Conservation (phyloP, 2,329 filamentous ascomycete species). For the Neopestalotiopsis rosae region DNA sequence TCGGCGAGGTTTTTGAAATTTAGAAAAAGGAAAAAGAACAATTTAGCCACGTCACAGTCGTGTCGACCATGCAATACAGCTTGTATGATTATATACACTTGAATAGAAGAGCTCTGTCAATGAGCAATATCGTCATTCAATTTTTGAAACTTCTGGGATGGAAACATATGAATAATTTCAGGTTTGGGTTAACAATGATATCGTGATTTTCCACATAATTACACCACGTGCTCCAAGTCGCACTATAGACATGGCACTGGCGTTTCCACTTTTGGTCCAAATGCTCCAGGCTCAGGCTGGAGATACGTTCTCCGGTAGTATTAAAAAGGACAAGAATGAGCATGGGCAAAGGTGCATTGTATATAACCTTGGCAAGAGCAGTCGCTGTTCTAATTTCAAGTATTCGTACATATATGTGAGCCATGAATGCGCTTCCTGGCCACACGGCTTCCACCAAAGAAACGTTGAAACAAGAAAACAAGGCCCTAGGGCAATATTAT, state of each 20-base stretch:
- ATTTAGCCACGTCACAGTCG: not conserved
- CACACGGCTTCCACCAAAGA: not conserved
- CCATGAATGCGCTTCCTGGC: not conserved
- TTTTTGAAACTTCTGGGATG: too few species aligned
- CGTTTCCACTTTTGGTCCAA: too few species aligned
- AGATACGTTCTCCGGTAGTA: too few species aligned
- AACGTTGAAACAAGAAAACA: not conserved
- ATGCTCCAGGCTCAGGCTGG: too few species aligned
- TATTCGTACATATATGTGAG: not conserved
- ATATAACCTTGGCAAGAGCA: not conserved
- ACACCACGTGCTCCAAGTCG: too few species aligned
- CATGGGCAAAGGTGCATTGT: not conserved
- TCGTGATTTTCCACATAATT: too few species aligned
- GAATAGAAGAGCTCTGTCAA: too few species aligned
- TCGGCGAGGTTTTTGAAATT: conserved; percentile 70
- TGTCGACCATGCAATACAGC: not conserved
- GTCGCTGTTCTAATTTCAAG: not conserved
- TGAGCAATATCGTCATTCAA: too few species aligned
- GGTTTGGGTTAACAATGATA: too few species aligned
- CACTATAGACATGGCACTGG: too few species aligned
- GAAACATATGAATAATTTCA: too few species aligned
- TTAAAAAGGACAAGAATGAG: not conserved
- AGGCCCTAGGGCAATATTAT: not conserved
- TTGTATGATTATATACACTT: too few species aligned
- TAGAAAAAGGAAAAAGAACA: conserved; percentile 39